These are phyloP conservation scores for Mortierella alpina DNA, from an alignment of 192 early-diverging fungal genomes.

Conservation along the genomic window DNA sequence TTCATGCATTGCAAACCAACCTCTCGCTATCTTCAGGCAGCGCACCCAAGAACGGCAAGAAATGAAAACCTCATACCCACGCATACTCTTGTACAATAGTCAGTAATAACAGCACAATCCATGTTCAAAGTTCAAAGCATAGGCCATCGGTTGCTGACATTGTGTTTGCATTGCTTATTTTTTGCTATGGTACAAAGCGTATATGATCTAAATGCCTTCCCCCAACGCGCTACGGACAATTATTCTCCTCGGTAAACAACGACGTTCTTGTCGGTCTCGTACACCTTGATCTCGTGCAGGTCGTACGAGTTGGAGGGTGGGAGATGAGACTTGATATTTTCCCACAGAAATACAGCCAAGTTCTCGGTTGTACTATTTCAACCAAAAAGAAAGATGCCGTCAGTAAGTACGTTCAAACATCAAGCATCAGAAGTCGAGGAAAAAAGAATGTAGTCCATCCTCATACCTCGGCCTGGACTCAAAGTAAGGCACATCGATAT, in stretches of 20 bases:
- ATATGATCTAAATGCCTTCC: background rate
- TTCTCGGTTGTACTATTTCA: slow-evolving; percentile 86
- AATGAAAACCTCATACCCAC: slow-evolving; percentile 2
- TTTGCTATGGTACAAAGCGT: slow-evolving; percentile 1
- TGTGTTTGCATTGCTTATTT: background rate
- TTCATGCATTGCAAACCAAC: slow-evolving; percentile 42
- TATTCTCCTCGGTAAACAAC: slow-evolving; percentile 78
- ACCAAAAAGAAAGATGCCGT: slow-evolving; percentile 1
- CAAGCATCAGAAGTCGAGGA: background rate
- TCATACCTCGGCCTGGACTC: slow-evolving; percentile 66
- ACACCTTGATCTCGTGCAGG: slow-evolving; percentile 69
- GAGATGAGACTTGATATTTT: slow-evolving; percentile 55
- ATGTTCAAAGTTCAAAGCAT: background rate
- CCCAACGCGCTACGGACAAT: background rate
- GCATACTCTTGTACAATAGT: background rate
- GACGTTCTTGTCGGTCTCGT: slow-evolving; percentile 78
- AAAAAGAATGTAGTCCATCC: background rate
- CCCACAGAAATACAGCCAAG: slow-evolving; percentile 89
- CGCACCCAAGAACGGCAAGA: slow-evolving; percentile 23
- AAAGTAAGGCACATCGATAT: slow-evolving; percentile 87
- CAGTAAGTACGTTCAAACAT: background rate
- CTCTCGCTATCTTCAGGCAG: slow-evolving; percentile 33
- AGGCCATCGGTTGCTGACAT: no score
- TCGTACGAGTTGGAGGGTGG: slow-evolving; percentile 32
- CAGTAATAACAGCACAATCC: background rate